Evolutionary conservation across 108 stramenopile genomes (phyloP), one percentile per base, ranked within the genome.

Genomic region (Skeletonema costatum): DNA sequence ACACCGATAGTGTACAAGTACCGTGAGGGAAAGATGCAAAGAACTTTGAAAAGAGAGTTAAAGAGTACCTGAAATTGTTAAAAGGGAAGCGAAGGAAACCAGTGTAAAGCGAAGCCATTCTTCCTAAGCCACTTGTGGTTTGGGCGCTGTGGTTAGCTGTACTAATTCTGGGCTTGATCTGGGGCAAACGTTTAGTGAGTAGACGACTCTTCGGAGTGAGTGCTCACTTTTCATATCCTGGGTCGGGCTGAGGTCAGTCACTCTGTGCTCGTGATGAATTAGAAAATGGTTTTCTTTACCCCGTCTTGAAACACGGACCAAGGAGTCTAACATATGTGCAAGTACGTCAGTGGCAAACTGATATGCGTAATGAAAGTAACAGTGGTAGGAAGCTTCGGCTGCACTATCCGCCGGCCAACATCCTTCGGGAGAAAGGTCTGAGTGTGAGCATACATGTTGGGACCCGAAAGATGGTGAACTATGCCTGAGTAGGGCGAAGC

Each of bases 11-110:
- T 86, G 91, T 85, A 93, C 91, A 93, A 96, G 92, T 93, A 96
- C 94, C 90, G 94, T 92, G 94, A 95, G 90, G 92, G 92, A 94
- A 93, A 87, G 90, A 90, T 93, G 92, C 86, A 96, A 93, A 96
- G 95, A 89, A 93, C 93, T 97, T 95, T 97, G 96, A 95, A 97
- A 97, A 97, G 96, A 97, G 93, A 95, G 96, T 97, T 90, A 97
- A 97, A 91, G 89, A 97, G 93, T 93, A 92, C 96, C 91, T 97
- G 94, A 97, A n/a, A n/a, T n/a, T n/a, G n/a, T n/a, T n/a, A n/a
- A n/a, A n/a, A n/a, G n/a, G n/a, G n/a, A n/a, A n/a, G n/a, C n/a
- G n/a, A n/a, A n/a, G n/a, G n/a, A n/a, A n/a, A n/a, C n/a, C n/a
- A n/a, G n/a, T n/a, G n/a, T n/a, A n/a, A n/a, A n/a, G n/a, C n/a